Percentiles rank a stretch among this genome's conserved stretches.
phyloP scores from a whole-genome alignment of 371 early-diverging fungal species.

The Coemansia sp. region DNA sequence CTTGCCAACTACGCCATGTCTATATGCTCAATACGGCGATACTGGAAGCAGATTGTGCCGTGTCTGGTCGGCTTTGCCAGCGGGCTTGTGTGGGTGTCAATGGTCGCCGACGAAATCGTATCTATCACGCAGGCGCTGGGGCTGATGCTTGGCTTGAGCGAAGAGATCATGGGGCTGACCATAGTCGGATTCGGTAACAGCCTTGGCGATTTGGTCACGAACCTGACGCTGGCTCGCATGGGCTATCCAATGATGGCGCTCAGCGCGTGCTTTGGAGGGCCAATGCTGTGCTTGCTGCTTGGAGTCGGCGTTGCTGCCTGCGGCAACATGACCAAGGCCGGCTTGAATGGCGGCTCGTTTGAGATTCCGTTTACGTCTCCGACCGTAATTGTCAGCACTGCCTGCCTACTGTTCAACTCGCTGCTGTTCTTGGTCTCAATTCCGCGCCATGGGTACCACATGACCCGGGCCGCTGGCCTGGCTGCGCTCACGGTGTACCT shows the following conservation, averaged over 20 bases:
- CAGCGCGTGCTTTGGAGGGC: slow-evolving; percentile 83
- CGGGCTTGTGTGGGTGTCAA: slow-evolving; percentile 75
- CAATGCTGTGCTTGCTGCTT: slow-evolving; percentile 74
- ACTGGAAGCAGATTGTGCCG: slow-evolving; percentile 50
- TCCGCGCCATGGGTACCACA: slow-evolving; percentile 31
- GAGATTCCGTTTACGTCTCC: slow-evolving; percentile 42
- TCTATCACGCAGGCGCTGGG: slow-evolving; percentile 77
- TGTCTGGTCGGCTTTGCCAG: slow-evolving; percentile 69
- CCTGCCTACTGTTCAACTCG: slow-evolving; percentile 38
- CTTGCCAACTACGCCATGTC: slow-evolving; percentile 15
- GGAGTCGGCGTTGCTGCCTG: slow-evolving; percentile 71
- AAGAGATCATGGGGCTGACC: slow-evolving; percentile 79
- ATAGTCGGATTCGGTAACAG: slow-evolving; percentile 86
- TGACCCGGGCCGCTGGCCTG: slow-evolving; percentile 39
- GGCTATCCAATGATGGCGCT: slow-evolving; percentile 85
- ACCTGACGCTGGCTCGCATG: slow-evolving; percentile 77
- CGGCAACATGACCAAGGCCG: slow-evolving; percentile 19
- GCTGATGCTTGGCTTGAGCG: slow-evolving; percentile 69
- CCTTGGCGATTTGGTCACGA: slow-evolving; percentile 80
- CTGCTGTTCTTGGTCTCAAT: slow-evolving; percentile 30
- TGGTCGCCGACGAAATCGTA: slow-evolving; percentile 83
- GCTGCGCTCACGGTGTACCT: slow-evolving; percentile 27
- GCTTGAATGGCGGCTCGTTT: slow-evolving; percentile 16
- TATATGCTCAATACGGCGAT: background rate
- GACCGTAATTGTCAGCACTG: slow-evolving; percentile 40